phyloP scores from a whole-genome alignment of 305 asterid species.

The Solanum aculeatissimum region DNA sequence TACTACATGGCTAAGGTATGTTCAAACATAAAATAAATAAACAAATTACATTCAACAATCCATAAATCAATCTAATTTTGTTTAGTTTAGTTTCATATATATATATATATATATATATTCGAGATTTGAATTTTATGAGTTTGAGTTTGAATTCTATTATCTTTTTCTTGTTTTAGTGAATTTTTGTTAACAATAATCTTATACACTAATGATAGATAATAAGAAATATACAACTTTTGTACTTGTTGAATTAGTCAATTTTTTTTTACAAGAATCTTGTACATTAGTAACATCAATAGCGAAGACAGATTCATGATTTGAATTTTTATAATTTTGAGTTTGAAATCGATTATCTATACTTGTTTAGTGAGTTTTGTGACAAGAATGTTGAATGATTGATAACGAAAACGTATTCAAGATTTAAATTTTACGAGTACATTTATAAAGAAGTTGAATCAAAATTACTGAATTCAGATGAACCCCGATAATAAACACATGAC shows the following conservation, averaged over 20 bases:
- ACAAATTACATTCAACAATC: background rate
- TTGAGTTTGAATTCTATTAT: background rate
- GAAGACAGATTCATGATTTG: background rate
- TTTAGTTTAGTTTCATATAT: background rate
- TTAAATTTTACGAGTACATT: background rate
- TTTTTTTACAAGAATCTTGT: background rate
- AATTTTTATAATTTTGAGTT: background rate
- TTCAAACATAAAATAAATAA: background rate
- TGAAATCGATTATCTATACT: background rate
- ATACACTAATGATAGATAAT: no score
- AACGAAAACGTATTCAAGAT: background rate
- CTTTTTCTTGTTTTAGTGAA: background rate
- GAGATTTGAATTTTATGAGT: background rate
- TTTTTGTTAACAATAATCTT: background rate
- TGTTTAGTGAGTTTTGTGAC: background rate
- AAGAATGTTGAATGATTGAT: background rate
- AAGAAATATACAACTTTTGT: no score
- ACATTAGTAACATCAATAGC: no score
- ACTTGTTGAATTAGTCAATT: background rate
- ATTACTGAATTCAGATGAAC: background rate
- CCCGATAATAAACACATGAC: background rate
- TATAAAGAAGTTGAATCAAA: background rate
- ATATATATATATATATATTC: background rate
- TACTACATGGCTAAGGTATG: slow-evolving; percentile 56
- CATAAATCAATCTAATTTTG: background rate